Evolutionary conservation across 345 rosid species (phyloP), one percentile per base, ranked within the genome.

Genomic region (Camelina hispida): DNA sequence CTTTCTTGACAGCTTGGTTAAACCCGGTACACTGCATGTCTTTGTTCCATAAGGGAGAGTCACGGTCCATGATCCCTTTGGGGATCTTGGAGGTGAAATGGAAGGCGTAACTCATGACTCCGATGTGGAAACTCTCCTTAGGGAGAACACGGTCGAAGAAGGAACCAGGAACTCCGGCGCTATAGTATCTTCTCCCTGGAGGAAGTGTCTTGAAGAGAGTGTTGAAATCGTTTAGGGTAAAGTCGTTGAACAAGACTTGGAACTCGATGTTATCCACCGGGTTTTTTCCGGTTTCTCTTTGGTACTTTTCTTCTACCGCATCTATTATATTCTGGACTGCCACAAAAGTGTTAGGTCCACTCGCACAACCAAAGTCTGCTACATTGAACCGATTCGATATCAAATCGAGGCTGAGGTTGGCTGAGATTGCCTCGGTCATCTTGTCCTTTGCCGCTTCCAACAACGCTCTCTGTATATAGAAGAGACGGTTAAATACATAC

Each of bases 41-140:
- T 18, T 66, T 56, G 38, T 7, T 56, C 20, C 61, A 56, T 11
- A 30, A 0, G 3, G 40, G 40, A 30, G 61, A 56, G 18, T 71
- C 15, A 2, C 62, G n/a, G 53, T 83, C 73, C 4, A 51, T 10
- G 71, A 80, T 43, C 25, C 73, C 84, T 15, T 62, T 56, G 0
- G 88, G 85, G 11, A 69, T 55, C 55, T 69, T 69, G 15, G 73
- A 79, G 0, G 82, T 81, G 81, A 84, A 83, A 5, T 85, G 85
- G 25, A 83, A 43, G 0, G 86, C 37, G 2, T 56, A 56, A 56
- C 17, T 56, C 40, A 56, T 56, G 6, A 30, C 12, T 56, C 40
- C 61, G 9, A 56, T 30, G 40, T 30, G 61, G 38, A 28, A 56
- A 56, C 38, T 30, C 0, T 56, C 5, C 12, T 30, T 56, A 30